A percentile compares a stretch with the other conserved stretches of the same genome.
phyloP scores from a whole-genome alignment of 2,329 filamentous ascomycete species.

The Neurospora sp. region DNA sequence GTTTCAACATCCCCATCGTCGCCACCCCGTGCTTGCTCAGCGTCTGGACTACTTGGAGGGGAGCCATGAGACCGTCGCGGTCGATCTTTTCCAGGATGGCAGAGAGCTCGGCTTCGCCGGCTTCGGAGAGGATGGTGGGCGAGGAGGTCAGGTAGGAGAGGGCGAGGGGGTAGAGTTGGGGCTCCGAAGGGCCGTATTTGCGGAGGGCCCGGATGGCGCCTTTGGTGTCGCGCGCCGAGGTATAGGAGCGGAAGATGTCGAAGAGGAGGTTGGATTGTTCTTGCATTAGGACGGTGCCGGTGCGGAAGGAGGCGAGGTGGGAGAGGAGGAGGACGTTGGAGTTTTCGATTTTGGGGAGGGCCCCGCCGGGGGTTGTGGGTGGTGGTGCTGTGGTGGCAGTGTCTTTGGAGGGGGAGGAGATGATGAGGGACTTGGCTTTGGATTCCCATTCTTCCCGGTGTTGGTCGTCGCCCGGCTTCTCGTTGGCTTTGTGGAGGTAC shows the following conservation, averaged over 20 bases:
- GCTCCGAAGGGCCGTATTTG: slow-evolving; percentile 87
- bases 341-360: slow-evolving; percentile 62
- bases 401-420: slow-evolving; percentile 36
- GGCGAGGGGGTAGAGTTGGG: slow-evolving; percentile 84
- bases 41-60: slow-evolving; percentile 91
- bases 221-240: slow-evolving; percentile 78
- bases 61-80: slow-evolving; percentile 84
- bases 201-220: slow-evolving; percentile 82
- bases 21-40: slow-evolving; percentile 61
- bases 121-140: slow-evolving; percentile 69
- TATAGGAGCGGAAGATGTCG: slow-evolving; percentile 96
- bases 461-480: slow-evolving; percentile 52
- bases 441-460: slow-evolving; percentile 74
- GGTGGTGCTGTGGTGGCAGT: not conserved
- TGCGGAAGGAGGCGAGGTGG: slow-evolving; percentile 79
- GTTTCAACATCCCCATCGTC: slow-evolving; percentile 95
- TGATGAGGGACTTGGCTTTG: slow-evolving; percentile 80
- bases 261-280: slow-evolving; percentile 87
- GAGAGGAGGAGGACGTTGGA: slow-evolving; percentile 91
- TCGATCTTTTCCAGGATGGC: slow-evolving; percentile 78
- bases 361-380: not conserved
- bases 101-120: slow-evolving; percentile 71
- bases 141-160: slow-evolving; percentile 89
- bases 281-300: slow-evolving; percentile 84
- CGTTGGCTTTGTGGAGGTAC: slow-evolving; percentile 83